Evolutionary conservation across 106 monocot species (phyloP).

Genomic region (Platanthera zijinensis): DNA sequence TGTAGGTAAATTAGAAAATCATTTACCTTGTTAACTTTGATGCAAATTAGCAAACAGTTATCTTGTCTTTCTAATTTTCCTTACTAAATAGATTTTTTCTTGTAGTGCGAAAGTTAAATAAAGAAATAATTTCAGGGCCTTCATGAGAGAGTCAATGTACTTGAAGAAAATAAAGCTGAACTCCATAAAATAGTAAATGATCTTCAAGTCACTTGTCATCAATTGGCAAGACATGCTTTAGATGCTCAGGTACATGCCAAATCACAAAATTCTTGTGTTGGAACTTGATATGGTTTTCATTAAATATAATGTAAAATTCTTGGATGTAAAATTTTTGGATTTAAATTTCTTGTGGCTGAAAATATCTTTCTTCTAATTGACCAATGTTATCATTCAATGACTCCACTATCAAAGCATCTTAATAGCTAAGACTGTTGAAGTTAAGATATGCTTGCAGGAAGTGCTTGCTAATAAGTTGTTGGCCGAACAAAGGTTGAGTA

Average conservation of each 20-base stretch:
- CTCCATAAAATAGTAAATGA: constrained; percentile 57
- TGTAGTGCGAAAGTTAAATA: background rate
- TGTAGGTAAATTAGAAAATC: too few species aligned
- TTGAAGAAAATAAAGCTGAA: constrained; percentile 67
- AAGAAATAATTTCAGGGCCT: constrained; percentile 39
- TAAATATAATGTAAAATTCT: background rate
- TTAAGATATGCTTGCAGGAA: constrained; percentile 85
- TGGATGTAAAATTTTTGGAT: background rate
- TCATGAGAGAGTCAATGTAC: constrained; percentile 49
- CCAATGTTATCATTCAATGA: background rate
- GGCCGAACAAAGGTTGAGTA: constrained; percentile 25
- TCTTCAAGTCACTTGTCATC: constrained; percentile 41
- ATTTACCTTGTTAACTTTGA: too few species aligned
- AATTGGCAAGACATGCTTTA: constrained; percentile 37
- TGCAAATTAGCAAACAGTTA: too few species aligned
- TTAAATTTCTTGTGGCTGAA: background rate
- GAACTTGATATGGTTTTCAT: background rate
- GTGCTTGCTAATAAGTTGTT: constrained; percentile 38
- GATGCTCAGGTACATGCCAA: constrained; percentile 54
- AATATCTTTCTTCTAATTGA: background rate
- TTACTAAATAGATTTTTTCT: too few species aligned
- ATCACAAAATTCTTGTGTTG: background rate
- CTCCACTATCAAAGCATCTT: background rate
- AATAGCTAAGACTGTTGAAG: constrained; percentile 60
- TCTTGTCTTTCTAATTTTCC: too few species aligned